Percentiles rank a stretch among this genome's conserved stretches.
Conservation (phyloP, 2,329 filamentous ascomycete species). For the Neonectria ditissima region DNA sequence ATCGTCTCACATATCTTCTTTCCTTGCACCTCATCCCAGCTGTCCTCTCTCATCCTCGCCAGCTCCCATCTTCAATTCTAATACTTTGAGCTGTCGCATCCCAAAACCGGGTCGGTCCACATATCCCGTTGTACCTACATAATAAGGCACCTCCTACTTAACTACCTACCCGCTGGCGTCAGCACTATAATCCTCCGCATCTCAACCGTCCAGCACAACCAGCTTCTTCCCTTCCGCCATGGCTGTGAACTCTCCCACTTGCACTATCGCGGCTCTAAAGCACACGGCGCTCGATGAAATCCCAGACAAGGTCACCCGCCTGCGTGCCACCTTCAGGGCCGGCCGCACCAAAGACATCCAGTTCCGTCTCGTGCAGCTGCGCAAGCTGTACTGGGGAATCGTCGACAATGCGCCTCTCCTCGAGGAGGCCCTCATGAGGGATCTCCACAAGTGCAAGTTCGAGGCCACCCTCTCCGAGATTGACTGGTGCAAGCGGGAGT, state of each 20-base stretch:
- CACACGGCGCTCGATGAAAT: constrained; percentile 76
- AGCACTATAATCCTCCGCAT: background rate
- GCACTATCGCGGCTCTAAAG: constrained; percentile 62
- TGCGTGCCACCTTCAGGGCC: constrained; percentile 78
- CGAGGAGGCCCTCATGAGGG: constrained; percentile 78
- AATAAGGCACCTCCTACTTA: constrained; percentile 18
- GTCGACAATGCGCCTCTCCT: constrained; percentile 82
- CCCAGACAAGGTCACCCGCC: constrained; percentile 66
- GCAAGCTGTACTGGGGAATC: constrained; percentile 94
- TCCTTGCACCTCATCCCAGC: constrained; percentile 4
- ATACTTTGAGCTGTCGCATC: background rate
- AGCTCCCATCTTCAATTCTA: background rate
- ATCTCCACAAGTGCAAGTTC: constrained; percentile 81
- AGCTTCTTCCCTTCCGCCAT: constrained; percentile 19
- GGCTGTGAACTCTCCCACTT: constrained; percentile 55
- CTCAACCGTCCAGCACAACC: background rate
- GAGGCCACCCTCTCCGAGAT: constrained; percentile 83
- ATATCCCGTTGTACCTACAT: background rate
- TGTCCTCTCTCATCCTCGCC: background rate
- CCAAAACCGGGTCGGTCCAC: background rate
- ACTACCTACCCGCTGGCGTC: constrained; percentile 15
- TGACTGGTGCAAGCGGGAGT: constrained; percentile 83
- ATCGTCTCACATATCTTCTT: constrained; percentile 4
- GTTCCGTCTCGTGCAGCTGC: constrained; percentile 86
- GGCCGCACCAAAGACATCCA: constrained; percentile 85